Conservation (phyloP, 257 asterid species). For the Gardenia jasminoides region DNA sequence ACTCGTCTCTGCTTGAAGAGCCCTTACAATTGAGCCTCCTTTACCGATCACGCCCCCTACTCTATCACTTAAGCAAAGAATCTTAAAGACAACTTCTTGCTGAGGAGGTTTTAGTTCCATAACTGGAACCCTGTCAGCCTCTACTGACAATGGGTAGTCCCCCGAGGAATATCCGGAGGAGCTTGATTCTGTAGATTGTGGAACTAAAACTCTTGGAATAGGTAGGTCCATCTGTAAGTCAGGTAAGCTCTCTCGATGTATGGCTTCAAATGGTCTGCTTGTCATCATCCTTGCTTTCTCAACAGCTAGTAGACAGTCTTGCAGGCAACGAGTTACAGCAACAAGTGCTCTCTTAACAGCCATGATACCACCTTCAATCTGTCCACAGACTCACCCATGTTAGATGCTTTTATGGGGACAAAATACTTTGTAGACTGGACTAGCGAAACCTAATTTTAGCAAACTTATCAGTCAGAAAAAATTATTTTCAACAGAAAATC, state of each 20-base stretch:
- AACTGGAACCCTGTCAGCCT: slow-evolving; percentile 31
- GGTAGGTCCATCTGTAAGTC: slow-evolving; percentile 35
- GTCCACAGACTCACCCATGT: background rate
- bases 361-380: slow-evolving; percentile 27
- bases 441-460: background rate
- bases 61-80: slow-evolving; percentile 58
- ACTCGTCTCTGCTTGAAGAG: slow-evolving; percentile 56
- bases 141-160: slow-evolving; percentile 22
- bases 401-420: background rate
- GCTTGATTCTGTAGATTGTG: slow-evolving; percentile 38
- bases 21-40: slow-evolving; percentile 61
- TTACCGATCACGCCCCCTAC: slow-evolving; percentile 70
- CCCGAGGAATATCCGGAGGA: slow-evolving; percentile 27
- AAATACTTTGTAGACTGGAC: background rate
- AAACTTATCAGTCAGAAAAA: background rate
- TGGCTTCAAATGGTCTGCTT: slow-evolving; percentile 29
- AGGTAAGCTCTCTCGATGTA: slow-evolving; percentile 27
- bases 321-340: slow-evolving; percentile 59
- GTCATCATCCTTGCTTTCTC: slow-evolving; percentile 35
- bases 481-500: background rate
- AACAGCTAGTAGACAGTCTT: slow-evolving; percentile 43
- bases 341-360: slow-evolving; percentile 69
- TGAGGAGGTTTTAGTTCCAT: slow-evolving; percentile 30
- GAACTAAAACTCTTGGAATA: slow-evolving; percentile 33
- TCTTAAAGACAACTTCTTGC: slow-evolving; percentile 54